These are phyloP conservation scores for Boletus rubroflammeus DNA, from an alignment of 768 basidiomycete genomes.

Conservation along the genomic window DNA sequence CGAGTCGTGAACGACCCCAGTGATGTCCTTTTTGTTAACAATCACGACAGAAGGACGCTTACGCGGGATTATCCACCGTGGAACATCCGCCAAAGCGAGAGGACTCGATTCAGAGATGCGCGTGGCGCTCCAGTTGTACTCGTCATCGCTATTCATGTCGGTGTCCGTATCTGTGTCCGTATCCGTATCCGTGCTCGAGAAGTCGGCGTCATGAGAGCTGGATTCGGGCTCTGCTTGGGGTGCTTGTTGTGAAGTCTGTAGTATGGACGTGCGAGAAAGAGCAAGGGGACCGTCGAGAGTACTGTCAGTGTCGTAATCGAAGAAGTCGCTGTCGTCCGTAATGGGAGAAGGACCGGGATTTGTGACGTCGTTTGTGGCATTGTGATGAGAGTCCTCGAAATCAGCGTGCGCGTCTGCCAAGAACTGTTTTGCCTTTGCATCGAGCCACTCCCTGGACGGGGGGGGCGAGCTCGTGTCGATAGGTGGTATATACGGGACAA, in stretches of 20 bases:
- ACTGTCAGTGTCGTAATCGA: conserved; percentile 22
- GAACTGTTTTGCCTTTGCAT: conserved; percentile 10
- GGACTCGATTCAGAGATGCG: conserved; percentile 9
- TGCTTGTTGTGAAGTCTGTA: not conserved
- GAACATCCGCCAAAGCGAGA: not conserved
- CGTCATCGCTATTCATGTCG: conserved; percentile 15
- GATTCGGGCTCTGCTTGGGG: conserved; percentile 4
- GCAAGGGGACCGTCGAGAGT: conserved; percentile 9
- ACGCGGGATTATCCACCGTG: conserved; percentile 19
- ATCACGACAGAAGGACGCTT: conserved; percentile 21
- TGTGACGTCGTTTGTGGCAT: not conserved
- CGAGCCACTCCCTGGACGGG: conserved; percentile 17
- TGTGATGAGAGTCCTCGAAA: not conserved
- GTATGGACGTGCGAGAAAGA: not conserved
- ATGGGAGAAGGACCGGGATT: not conserved
- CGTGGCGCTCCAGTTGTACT: conserved; percentile 10
- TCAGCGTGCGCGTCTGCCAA: conserved; percentile 18
- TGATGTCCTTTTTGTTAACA: not conserved
- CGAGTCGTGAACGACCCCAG: not conserved
- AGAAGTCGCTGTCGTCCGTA: conserved; percentile 12
- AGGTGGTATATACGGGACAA: conserved; percentile 24
- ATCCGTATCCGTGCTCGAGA: conserved; percentile 9
- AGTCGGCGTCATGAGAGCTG: conserved; percentile 2
- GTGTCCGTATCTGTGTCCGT: conserved; percentile 14
- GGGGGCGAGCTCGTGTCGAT: conserved; percentile 19